Evolutionary conservation across 2,329 filamentous ascomycete genomes (phyloP).

Genomic region (Claviceps cyperi): DNA sequence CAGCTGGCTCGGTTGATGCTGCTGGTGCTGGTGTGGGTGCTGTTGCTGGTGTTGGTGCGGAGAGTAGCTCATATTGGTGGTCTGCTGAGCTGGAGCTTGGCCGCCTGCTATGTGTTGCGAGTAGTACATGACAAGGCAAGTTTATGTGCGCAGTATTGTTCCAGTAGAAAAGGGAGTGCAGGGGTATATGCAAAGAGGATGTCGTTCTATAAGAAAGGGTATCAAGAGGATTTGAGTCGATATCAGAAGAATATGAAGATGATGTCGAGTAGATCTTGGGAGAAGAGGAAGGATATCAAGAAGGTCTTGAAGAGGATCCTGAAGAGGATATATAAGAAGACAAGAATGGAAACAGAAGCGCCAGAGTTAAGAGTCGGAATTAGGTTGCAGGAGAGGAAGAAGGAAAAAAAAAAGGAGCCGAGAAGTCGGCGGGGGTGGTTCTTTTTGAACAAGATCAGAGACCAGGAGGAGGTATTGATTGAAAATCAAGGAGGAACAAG

Average conservation of each 20-base stretch:
- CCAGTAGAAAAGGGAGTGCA: too few species aligned
- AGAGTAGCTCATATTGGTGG: slow-evolving; percentile 59
- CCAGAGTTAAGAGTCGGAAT: neutral
- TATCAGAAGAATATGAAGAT: neutral
- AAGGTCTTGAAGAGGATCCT: too few species aligned
- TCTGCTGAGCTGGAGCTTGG: slow-evolving; percentile 60
- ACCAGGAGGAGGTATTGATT: slow-evolving; percentile 11
- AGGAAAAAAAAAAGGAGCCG: slow-evolving; percentile 13
- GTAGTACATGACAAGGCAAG: slow-evolving; percentile 53
- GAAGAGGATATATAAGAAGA: neutral
- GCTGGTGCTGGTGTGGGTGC: too few species aligned
- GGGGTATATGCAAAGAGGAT: neutral
- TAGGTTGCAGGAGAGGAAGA: neutral
- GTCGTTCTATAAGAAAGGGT: too few species aligned
- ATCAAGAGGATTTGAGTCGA: slow-evolving; percentile 38
- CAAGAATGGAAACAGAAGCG: neutral
- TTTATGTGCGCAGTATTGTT: too few species aligned
- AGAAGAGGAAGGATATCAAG: too few species aligned
- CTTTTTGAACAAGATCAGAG: slow-evolving; percentile 4
- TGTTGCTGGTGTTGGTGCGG: slow-evolving; percentile 12
- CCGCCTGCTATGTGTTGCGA: slow-evolving; percentile 65
- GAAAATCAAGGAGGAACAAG: slow-evolving; percentile 12
- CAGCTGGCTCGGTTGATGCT: slow-evolving; percentile 52
- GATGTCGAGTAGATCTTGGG: too few species aligned
- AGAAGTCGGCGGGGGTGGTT: slow-evolving; percentile 6